Percentiles rank a stretch among this genome's conserved stretches.
phyloP scores from a whole-genome alignment of 2,329 filamentous ascomycete genomes.

The Fusarium protoensiforme region DNA sequence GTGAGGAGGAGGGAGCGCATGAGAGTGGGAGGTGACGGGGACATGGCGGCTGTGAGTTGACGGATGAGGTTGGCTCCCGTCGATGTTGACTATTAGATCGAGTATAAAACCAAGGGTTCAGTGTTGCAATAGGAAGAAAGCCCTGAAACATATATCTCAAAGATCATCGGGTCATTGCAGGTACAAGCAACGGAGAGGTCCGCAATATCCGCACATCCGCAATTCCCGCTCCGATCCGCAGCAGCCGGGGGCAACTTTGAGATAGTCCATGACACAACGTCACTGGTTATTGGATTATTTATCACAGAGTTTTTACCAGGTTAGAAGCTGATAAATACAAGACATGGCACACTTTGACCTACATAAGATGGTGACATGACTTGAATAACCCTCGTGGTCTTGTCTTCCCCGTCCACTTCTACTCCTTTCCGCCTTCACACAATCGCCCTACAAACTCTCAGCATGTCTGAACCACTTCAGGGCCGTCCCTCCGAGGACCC shows the following conservation, averaged over 20 bases:
- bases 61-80: no score
- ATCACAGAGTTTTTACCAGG: not conserved
- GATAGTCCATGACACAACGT: not conserved
- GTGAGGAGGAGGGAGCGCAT: conserved; percentile 1
- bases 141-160: not conserved
- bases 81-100: not conserved
- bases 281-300: not conserved
- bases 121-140: not conserved
- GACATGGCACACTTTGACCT: not conserved
- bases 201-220: not conserved
- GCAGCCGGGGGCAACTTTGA: not conserved
- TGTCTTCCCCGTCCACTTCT: not conserved
- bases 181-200: not conserved
- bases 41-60: not conserved
- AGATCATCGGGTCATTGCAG: not conserved
- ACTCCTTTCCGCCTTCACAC: no score
- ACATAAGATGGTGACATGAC: not conserved
- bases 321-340: not conserved
- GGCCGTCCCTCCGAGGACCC: not conserved
- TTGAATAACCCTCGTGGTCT: not conserved
- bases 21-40: not conserved
- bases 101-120: not conserved
- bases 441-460: not conserved
- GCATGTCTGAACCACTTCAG: not conserved
- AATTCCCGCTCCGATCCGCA: not conserved